Evolutionary conservation across 108 stramenopile genomes (phyloP), one percentile per base, ranked within the genome.

Genomic region (Schizochytrium sp.): DNA sequence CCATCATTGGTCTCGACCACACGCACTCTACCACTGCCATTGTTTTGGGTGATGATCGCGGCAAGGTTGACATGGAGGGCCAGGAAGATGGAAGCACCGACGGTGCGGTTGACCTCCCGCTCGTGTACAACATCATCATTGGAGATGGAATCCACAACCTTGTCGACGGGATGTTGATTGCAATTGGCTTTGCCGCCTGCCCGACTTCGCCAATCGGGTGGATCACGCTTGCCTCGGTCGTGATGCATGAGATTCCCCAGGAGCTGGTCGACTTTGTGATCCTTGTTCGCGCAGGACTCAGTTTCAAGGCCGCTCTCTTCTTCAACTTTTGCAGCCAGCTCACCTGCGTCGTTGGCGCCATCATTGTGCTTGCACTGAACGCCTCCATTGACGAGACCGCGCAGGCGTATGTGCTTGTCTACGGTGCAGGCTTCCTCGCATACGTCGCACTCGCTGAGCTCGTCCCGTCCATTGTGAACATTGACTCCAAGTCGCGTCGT

Each of bases 121-220:
- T 83, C 25, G 23, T 53, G 16, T 53, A n/a, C 51, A 83, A 83
- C 76, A 83, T 83, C 76, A 23, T 83, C 2, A 53, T 83, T 83
- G 76, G 76, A 1, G 76, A 83, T 28, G 76, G 48, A n/a, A 53
- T 83, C n/a, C 76, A 83, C 76, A 83, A 83, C 23, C 51, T 83
- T 8, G 76, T 83, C 19, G 76, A 83, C 51, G 76, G 76, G 0
- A 53, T 83, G 48, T 16, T 83, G 18, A 47, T 83, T 34, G 76
- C 23, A 6, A 53, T 83, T 53, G 45, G 43, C n/a, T 83, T 83
- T 45, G n/a, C 76, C 2, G 76, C 51, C 4, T 83, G 76, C 28
- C 76, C 76, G 48, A 16, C 12, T 23, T 69, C 63, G 10, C 0
- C 8, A 1, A 47, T 83, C 48, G 76, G 76, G 10, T 83, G 76